These are phyloP conservation scores for Pichia sp. DNA, from an alignment of 1,139 yeast species.

Conservation along the genomic window DNA sequence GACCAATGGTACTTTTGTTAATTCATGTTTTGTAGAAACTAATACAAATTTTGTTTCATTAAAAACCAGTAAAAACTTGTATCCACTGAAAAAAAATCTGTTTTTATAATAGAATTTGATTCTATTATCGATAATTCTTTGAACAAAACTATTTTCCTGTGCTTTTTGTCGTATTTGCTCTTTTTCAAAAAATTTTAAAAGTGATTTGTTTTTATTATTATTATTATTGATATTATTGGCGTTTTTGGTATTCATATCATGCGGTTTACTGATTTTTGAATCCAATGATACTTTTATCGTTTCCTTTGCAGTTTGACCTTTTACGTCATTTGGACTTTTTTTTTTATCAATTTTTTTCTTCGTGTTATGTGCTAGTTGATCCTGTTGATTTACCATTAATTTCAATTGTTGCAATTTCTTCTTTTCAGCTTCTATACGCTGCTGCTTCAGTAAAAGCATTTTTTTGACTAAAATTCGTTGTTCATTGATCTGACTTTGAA, in stretches of 20 bases:
- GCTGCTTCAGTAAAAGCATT: slow-evolving; percentile 6
- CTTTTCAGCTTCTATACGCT: slow-evolving; percentile 1
- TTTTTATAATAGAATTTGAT: slow-evolving; percentile 35
- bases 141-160: slow-evolving; percentile 21
- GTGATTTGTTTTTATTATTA: background rate
- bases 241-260: background rate
- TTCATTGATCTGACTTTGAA: slow-evolving; percentile 17
- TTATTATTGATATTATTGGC: background rate
- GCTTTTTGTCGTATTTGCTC: slow-evolving; percentile 5
- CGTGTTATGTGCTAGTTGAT: background rate
- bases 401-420: slow-evolving; percentile 13
- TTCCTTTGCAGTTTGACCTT: background rate
- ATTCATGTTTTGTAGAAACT: slow-evolving; percentile 19
- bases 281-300: background rate
- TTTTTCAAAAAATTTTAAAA: too few relatives aligned
- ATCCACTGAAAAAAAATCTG: slow-evolving; percentile 33
- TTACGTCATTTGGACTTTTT: too few relatives aligned
- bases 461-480: slow-evolving; percentile 11
- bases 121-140: slow-evolving; percentile 20
- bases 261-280: background rate
- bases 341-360: slow-evolving; percentile 5
- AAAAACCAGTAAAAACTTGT: slow-evolving; percentile 23
- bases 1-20: slow-evolving; percentile 12
- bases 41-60: slow-evolving; percentile 21
- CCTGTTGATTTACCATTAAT: slow-evolving; percentile 1